A percentile compares a stretch with the other conserved stretches of the same genome.
Conservation (phyloP, 192 early-diverging fungal genomes). For the Piromyces finnis region DNA sequence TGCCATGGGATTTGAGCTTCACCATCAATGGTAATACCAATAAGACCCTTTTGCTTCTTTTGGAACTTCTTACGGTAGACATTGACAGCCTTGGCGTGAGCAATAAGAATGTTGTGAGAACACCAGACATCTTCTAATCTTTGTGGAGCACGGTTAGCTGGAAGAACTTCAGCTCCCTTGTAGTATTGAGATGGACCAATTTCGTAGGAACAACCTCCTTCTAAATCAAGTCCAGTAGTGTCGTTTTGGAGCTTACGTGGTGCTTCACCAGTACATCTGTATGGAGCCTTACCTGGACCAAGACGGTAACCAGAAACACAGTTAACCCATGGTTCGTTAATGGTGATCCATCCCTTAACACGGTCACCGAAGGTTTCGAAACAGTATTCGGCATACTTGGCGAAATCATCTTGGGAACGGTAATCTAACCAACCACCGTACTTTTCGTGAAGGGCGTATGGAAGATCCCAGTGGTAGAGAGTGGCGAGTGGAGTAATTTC, state of each 20-base stretch:
- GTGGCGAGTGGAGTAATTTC: background rate
- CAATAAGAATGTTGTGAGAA: constrained; percentile 11
- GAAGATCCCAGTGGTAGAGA: constrained; percentile 20
- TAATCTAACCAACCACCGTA: constrained; percentile 11
- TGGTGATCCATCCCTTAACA: constrained; percentile 23
- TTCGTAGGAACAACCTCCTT: constrained; percentile 2
- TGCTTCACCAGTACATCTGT: background rate
- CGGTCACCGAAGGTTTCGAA: constrained; percentile 16
- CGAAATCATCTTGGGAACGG: constrained; percentile 12
- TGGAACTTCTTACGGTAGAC: constrained; percentile 4
- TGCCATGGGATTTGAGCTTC: background rate
- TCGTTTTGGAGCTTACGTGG: background rate
- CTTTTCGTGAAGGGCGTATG: constrained; percentile 10
- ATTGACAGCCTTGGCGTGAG: constrained; percentile 8
- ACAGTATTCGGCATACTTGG: constrained; percentile 9
- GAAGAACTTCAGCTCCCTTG: background rate
- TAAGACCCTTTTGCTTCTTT: constrained; percentile 5
- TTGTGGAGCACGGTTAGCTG: constrained; percentile 4
- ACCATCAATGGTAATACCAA: constrained; percentile 9
- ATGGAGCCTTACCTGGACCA: background rate
- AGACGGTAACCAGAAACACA: constrained; percentile 2
- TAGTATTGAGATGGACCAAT: constrained; percentile 5
- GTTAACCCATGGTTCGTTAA: constrained; percentile 16
- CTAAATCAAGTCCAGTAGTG: background rate
- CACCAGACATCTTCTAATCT: constrained; percentile 1